Evolutionary conservation across 2,329 filamentous ascomycete species (phyloP).

Genomic region (Diplodia scrobiculata): DNA sequence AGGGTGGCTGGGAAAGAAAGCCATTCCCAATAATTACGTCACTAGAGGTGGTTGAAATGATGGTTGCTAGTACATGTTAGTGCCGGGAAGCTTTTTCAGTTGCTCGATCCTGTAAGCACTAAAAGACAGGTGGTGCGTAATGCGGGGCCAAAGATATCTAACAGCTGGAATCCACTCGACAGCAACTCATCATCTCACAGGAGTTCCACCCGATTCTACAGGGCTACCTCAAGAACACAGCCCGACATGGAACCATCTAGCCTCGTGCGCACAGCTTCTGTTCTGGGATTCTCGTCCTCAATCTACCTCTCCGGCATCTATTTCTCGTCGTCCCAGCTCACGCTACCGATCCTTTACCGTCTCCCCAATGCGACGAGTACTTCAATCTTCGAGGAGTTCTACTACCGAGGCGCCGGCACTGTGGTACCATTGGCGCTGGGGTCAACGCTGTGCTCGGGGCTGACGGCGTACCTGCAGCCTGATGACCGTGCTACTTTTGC

Average conservation of each 20-base stretch:
- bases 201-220: not conserved
- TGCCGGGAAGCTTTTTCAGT: too few relatives aligned
- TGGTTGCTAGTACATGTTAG: too few relatives aligned
- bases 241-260: not conserved
- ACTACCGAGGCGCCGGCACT: not conserved
- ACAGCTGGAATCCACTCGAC: not conserved
- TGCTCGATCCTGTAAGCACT: too few relatives aligned
- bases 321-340: constrained; percentile 3
- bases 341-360: constrained; percentile 4
- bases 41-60: too few relatives aligned
- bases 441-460: not conserved
- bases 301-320: constrained; percentile 1
- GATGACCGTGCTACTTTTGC: not conserved
- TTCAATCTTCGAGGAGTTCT: not conserved
- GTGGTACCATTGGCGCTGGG: not conserved
- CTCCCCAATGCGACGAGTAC: not conserved
- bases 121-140: too few relatives aligned
- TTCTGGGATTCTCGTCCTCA: not conserved
- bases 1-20: too few relatives aligned
- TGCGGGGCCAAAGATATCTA: not conserved
- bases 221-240: not conserved
- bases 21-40: too few relatives aligned
- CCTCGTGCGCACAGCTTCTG: not conserved
- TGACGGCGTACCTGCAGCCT: constrained; percentile 2
- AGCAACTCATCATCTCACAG: not conserved